phyloP scores from a whole-genome alignment of 805 yeast species.

The Sporopachydermia lactativora region DNA sequence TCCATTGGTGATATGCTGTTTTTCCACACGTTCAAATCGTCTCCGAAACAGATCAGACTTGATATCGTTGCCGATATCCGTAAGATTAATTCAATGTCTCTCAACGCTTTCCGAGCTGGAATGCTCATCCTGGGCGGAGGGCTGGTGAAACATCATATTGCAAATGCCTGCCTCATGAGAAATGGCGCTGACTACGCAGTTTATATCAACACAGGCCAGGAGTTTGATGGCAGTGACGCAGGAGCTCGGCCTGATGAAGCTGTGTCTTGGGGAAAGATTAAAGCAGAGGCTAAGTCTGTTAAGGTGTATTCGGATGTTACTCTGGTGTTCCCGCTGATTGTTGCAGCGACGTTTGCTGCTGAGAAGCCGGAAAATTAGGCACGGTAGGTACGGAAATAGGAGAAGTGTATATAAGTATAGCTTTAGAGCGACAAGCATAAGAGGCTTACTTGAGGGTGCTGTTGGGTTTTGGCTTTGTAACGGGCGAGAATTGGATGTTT shows the following conservation, averaged over 20 bases:
- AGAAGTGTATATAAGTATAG: too few relatives aligned
- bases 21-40: conserved; percentile 93
- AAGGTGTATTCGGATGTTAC: conserved; percentile 95
- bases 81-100: conserved; percentile 79
- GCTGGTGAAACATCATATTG: conserved; percentile 88
- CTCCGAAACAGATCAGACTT: conserved; percentile 77
- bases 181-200: conserved; percentile 99
- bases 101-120: conserved; percentile 91
- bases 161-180: conserved; percentile 97
- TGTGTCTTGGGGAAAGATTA: conserved; percentile 97
- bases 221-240: conserved; percentile 97
- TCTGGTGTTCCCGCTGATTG: conserved; percentile 87
- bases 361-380: conserved; percentile 18
- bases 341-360: conserved; percentile 92
- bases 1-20: conserved; percentile 98
- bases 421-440: too few relatives aligned
- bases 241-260: conserved; percentile 99
- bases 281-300: conserved; percentile 81
- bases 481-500: too few relatives aligned
- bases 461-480: too few relatives aligned
- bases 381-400: too few relatives aligned
- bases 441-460: too few relatives aligned
- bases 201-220: conserved; percentile 95
- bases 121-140: conserved; percentile 97
- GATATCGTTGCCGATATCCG: conserved; percentile 94